Evolutionary conservation across 2,329 filamentous ascomycete species (phyloP).

Genomic region (Chaetoscypha palmicola): DNA sequence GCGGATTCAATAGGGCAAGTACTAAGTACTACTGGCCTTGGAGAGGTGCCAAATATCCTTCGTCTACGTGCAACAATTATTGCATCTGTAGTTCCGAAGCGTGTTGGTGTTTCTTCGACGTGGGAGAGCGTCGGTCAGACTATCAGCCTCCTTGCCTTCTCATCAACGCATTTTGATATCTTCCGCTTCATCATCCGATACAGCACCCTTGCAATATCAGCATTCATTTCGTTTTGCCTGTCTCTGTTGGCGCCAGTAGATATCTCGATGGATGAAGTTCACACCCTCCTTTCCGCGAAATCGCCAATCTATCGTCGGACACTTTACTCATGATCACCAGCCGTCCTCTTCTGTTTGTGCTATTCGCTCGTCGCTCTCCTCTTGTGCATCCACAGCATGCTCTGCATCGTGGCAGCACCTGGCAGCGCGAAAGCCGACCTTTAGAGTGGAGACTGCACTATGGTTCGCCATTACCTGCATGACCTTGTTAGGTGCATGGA

Average conservation of each 20-base stretch:
- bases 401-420: conserved; percentile 27
- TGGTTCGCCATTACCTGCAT: conserved; percentile 22
- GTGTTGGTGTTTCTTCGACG: no score
- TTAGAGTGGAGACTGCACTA: conserved; percentile 12
- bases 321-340: conserved; percentile 17
- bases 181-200: neutral
- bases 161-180: neutral
- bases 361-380: conserved; percentile 22
- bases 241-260: conserved; percentile 5
- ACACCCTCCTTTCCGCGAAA: conserved; percentile 1
- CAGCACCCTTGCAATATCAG: neutral
- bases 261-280: conserved; percentile 4
- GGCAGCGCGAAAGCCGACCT: conserved; percentile 7
- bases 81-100: no score
- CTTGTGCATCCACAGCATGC: conserved; percentile 20
- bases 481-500: conserved; percentile 20
- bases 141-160: neutral
- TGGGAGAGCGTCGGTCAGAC: no score
- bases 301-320: conserved; percentile 4
- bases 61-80: no score
- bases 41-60: no score
- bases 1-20: no score
- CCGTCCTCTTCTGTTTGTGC: conserved; percentile 20
- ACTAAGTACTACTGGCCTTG: no score
- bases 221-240: neutral